Percentiles rank a stretch among this genome's conserved stretches.
These are phyloP conservation scores for Wallacemonas sp. DNA, from an alignment of 208 protist species.

Conservation along the genomic window DNA sequence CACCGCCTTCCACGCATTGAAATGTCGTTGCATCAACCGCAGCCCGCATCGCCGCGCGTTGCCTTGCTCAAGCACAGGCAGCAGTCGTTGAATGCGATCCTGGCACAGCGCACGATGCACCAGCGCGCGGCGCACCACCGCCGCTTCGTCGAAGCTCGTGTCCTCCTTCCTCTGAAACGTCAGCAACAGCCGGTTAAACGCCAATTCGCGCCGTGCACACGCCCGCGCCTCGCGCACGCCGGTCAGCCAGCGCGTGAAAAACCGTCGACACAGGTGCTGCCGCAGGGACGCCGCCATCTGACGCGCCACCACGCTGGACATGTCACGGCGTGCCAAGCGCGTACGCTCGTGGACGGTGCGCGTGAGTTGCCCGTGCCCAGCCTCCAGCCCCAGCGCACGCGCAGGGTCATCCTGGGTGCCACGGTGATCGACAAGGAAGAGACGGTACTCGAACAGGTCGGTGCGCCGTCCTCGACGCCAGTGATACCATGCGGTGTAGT, in stretches of 20 bases:
- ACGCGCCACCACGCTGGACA: neutral
- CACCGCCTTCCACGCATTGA: conserved; percentile 32
- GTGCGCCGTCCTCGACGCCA: neutral
- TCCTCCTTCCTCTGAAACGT: conserved; percentile 32
- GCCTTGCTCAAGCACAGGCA: conserved; percentile 26
- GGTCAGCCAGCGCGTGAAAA: conserved; percentile 18
- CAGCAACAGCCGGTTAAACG: conserved; percentile 54
- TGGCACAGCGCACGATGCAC: neutral
- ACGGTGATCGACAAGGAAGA: neutral
- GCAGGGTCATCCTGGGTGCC: neutral
- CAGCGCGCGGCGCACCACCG: conserved; percentile 16
- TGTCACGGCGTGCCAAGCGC: neutral
- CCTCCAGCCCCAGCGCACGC: neutral
- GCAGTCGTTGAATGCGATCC: conserved; percentile 11
- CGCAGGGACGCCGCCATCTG: neutral
- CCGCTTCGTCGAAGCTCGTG: neutral
- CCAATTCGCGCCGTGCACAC: conserved; percentile 17
- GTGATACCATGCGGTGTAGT: conserved; percentile 7
- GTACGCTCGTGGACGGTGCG: neutral
- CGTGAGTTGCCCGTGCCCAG: neutral
- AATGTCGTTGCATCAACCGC: conserved; percentile 18
- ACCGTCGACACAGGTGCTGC: neutral
- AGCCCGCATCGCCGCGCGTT: conserved; percentile 11
- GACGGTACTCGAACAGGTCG: neutral
- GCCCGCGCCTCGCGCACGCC: neutral